These are phyloP conservation scores for Cephalotrichum gorgonifer DNA, from an alignment of 2,329 filamentous ascomycete species.

Conservation along the genomic window DNA sequence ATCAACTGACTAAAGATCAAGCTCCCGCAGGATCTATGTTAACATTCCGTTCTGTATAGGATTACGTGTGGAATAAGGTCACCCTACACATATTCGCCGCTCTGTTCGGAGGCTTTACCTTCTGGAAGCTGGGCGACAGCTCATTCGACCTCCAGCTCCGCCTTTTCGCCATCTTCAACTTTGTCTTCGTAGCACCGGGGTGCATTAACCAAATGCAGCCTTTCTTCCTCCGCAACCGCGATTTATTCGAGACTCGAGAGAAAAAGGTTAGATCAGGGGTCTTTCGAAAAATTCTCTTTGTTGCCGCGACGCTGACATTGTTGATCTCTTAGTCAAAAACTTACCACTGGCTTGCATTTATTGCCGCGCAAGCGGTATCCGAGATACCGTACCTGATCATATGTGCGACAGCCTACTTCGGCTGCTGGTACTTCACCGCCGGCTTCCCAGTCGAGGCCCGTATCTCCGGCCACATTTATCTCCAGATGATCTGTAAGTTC, in stretches of 20 bases:
- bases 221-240: constrained; percentile 33
- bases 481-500: constrained; percentile 37
- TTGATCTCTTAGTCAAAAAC: constrained; percentile 26
- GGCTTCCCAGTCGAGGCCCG: constrained; percentile 20
- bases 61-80: constrained; percentile 17
- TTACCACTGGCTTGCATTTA: constrained; percentile 43
- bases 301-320: neutral
- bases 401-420: constrained; percentile 35
- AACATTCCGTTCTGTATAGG: constrained; percentile 4
- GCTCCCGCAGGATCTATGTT: constrained; percentile 9
- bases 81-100: constrained; percentile 30
- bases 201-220: constrained; percentile 27
- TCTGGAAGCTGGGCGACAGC: constrained; percentile 33
- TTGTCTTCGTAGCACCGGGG: constrained; percentile 39
- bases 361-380: constrained; percentile 38
- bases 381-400: constrained; percentile 35
- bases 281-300: neutral
- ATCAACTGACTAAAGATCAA: constrained; percentile 19
- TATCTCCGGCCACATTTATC: constrained; percentile 31
- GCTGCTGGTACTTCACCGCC: constrained; percentile 44
- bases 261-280: constrained; percentile 22
- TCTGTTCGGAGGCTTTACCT: constrained; percentile 37
- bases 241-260: constrained; percentile 39
- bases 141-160: constrained; percentile 27
- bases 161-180: constrained; percentile 40